Base-by-base conservation (phyloP, 169 alveolate genomes). In the Babesia bigemina region DNA sequence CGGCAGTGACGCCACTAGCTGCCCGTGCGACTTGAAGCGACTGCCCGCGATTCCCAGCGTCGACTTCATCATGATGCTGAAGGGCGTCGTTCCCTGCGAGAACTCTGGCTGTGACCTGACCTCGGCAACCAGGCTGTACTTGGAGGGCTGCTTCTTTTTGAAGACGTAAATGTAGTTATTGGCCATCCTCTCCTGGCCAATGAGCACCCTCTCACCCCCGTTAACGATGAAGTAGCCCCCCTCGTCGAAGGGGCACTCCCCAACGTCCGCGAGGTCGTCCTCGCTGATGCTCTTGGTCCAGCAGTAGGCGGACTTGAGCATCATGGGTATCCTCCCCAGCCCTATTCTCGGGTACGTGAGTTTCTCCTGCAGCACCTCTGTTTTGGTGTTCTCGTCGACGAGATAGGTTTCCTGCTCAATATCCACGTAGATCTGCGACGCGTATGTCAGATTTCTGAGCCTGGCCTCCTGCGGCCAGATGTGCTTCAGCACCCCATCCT, bases 161-260 rank as follows among this genome's bases (percentile, higher is more conserved):
- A 98, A 98, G 21, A 97, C 98, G 88, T 96, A 95, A 26, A 98
- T 99, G 88, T 97, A 97, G 87, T 98, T 98, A 70, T 95, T 94
- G 16, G 99, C 99, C 99, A 97, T 98, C 79, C 99, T 95, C 78
- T 98, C 99, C 84, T 97, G 97, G 4, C 99, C 99, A 13, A 98
- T 98, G 48, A 98, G 85, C 66, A 98, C 99, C 84, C 98, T 97
- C 87, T 98, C 99, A 53, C 97, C 96, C 53, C 99, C 99, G 78
- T 97, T 97, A 45, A 98, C 97, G 56, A 98, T 96, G 86, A 98
- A 98, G 87, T 98, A 98, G 33, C 99, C 99, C 16, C 95, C 95
- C 91, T 98, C 98, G 66, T 98, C 99, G 91, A 93, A 97, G 50
- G 94, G 93, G 82, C 99, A 98, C 71, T 98, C 99, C 44, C 98